Evolutionary conservation across 2,329 filamentous ascomycete genomes (phyloP).

Genomic region (Mollisia scopiformis): DNA sequence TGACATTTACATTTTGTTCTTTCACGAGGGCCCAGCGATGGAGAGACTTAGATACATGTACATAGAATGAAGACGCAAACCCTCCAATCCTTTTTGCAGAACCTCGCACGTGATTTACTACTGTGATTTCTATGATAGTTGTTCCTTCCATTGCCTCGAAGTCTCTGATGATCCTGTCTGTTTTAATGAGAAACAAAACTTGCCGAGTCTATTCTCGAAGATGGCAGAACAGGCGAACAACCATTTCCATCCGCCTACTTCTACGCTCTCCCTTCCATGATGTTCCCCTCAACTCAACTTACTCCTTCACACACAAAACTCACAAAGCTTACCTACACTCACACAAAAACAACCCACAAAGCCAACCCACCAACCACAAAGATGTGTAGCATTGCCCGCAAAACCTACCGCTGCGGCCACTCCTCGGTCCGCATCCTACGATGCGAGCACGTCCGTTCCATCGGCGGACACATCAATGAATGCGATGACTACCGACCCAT

Average conservation of each 20-base stretch:
- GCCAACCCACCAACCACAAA: neutral
- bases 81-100: neutral
- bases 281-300: neutral
- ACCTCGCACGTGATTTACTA: no score
- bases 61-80: neutral
- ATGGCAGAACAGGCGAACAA: neutral
- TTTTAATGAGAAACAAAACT: neutral
- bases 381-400: neutral
- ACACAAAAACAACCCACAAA: neutral
- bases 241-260: neutral
- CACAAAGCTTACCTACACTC: neutral
- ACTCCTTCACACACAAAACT: neutral
- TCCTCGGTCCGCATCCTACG: neutral
- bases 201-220: neutral
- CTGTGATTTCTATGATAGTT: neutral
- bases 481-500: neutral
- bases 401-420: neutral
- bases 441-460: neutral
- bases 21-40: no score
- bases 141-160: no score
- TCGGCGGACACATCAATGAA: neutral
- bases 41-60: neutral
- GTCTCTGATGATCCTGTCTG: no score
- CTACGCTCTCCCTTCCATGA: no score
- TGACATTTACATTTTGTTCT: neutral